Conservation (phyloP, 2,329 filamentous ascomycete genomes). For the Didymella keratinophila region DNA sequence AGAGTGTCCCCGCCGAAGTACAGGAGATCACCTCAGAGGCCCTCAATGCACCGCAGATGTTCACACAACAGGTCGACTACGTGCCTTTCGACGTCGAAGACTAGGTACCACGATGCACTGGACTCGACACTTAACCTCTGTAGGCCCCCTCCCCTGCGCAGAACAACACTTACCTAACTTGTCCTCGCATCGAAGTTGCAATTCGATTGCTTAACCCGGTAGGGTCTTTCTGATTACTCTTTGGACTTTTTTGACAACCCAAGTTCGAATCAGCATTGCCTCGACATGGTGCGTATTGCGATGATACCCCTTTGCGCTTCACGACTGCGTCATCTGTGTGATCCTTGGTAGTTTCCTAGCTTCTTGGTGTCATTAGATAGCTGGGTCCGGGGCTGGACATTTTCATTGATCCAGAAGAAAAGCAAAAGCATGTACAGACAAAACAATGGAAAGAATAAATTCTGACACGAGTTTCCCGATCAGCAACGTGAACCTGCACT, state of each 20-base stretch:
- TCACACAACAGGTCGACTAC: conserved; percentile 44
- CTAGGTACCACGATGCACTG: conserved; percentile 9
- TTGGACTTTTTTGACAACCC: conserved; percentile 10
- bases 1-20: conserved; percentile 2
- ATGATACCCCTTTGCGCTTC: conserved; percentile 38
- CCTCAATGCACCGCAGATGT: conserved; percentile 26
- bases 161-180: conserved; percentile 25
- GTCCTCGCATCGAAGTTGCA: conserved; percentile 22
- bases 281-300: conserved; percentile 29
- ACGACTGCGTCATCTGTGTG: conserved; percentile 15
- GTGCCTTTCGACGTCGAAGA: conserved; percentile 36
- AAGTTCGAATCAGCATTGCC: conserved; percentile 17
- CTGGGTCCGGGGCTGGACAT: neutral
- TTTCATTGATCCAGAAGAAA: conserved; percentile 7
- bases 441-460: conserved; percentile 21
- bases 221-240: conserved; percentile 27
- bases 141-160: conserved; percentile 22
- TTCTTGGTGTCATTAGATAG: conserved; percentile 22
- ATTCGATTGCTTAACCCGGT: conserved; percentile 23
- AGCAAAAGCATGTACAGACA: conserved; percentile 27
- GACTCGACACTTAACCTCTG: conserved; percentile 8
- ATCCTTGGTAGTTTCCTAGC: conserved; percentile 20
- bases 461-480: neutral
- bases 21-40: conserved; percentile 2
- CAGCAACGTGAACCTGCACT: neutral